Percentiles rank a stretch among this genome's conserved stretches.
Conservation (phyloP, 768 basidiomycete species). For the Daedaleopsis sinensis region DNA sequence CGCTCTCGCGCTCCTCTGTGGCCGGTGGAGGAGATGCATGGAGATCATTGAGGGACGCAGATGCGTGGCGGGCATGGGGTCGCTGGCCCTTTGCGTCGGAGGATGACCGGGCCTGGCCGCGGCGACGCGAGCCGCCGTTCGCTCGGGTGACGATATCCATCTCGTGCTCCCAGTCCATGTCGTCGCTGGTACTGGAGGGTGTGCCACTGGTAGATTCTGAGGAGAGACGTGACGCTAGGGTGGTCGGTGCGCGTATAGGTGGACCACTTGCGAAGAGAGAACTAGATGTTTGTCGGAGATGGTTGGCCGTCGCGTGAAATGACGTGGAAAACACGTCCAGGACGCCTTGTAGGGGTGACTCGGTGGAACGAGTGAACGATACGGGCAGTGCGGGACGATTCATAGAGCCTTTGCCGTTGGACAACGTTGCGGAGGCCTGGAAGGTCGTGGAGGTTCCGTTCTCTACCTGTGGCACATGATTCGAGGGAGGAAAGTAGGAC, state of each 20-base stretch:
- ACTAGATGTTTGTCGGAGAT: slow-evolving; percentile 9
- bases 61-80: neutral
- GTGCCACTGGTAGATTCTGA: slow-evolving; percentile 29
- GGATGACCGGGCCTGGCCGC: neutral
- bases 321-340: slow-evolving; percentile 11
- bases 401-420: neutral
- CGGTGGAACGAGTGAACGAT: slow-evolving; percentile 5
- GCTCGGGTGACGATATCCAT: slow-evolving; percentile 24
- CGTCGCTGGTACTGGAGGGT: slow-evolving; percentile 30
- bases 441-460: neutral
- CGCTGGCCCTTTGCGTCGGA: neutral
- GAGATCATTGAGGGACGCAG: slow-evolving; percentile 3
- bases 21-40: neutral
- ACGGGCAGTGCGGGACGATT: slow-evolving; percentile 3
- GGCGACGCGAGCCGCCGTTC: neutral
- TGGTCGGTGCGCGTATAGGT: slow-evolving; percentile 9
- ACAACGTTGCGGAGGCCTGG: slow-evolving; percentile 1
- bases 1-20: slow-evolving; percentile 13
- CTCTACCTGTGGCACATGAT: neutral
- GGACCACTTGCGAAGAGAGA: slow-evolving; percentile 18
- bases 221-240: slow-evolving; percentile 23
- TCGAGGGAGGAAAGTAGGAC: slow-evolving; percentile 36
- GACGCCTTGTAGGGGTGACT: slow-evolving; percentile 8
- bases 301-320: slow-evolving; percentile 9
- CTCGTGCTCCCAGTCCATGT: slow-evolving; percentile 32